Percentiles rank a stretch among this genome's conserved stretches.
Conservation (phyloP, 305 asterid species). For the Fraxinus baroniana region DNA sequence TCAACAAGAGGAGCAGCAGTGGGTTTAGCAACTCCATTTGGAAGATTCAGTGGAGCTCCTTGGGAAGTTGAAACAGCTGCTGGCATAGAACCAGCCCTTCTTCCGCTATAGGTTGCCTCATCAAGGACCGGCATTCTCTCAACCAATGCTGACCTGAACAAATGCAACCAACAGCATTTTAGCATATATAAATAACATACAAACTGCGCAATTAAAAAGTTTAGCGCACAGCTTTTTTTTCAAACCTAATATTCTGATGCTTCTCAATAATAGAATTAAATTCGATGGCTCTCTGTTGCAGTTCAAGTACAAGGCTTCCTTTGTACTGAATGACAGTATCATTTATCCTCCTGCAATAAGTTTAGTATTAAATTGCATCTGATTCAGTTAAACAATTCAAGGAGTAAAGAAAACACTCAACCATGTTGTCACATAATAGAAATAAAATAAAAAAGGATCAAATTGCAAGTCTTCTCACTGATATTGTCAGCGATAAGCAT, state of each 20-base stretch:
- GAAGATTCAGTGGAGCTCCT: slow-evolving; percentile 68
- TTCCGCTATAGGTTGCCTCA: slow-evolving; percentile 79
- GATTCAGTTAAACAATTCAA: too few species aligned
- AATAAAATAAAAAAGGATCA: background rate
- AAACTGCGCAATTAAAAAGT: background rate
- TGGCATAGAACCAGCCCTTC: slow-evolving; percentile 81
- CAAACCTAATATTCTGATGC: slow-evolving; percentile 84
- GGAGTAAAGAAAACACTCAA: too few species aligned
- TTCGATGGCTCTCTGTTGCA: slow-evolving; percentile 98
- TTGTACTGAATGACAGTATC: too few species aligned
- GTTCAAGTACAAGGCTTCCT: too few species aligned
- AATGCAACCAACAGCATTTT: slow-evolving; percentile 27
- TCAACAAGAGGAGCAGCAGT: slow-evolving; percentile 75
- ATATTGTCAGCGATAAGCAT: background rate
- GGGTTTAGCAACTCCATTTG: slow-evolving; percentile 76
- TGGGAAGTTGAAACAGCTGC: slow-evolving; percentile 73
- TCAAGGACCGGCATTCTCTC: slow-evolving; percentile 98
- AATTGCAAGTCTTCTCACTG: background rate
- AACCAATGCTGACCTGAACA: slow-evolving; percentile 69
- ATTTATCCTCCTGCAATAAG: too few species aligned
- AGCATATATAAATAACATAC: slow-evolving; percentile 12
- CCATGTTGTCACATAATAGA: background rate
- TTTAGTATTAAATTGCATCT: too few species aligned
- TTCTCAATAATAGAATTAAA: slow-evolving; percentile 69
- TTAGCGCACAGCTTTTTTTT: background rate